Evolutionary conservation across 2,329 filamentous ascomycete genomes (phyloP).

Genomic region (Monosporascus ibericus): DNA sequence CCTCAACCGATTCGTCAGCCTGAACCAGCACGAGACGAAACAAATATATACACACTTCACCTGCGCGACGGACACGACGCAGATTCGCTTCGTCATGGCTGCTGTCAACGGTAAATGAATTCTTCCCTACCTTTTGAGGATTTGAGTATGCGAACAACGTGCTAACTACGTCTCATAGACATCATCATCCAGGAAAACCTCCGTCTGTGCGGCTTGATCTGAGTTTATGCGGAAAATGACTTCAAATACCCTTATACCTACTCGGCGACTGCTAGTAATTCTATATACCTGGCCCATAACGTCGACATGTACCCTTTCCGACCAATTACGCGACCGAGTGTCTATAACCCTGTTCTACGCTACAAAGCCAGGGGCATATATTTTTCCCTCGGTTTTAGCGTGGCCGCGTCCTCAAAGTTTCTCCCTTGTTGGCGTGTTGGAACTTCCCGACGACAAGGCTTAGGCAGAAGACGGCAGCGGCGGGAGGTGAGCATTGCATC

Average conservation of each 20-base stretch:
- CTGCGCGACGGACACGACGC: conserved; percentile 95
- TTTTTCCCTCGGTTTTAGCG: conserved; percentile 17
- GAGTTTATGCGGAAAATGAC: conserved; percentile 33
- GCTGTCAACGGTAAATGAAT: conserved; percentile 82
- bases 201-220: conserved; percentile 93
- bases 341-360: conserved; percentile 24
- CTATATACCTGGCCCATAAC: conserved; percentile 27
- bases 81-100: conserved; percentile 99
- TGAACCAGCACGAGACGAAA: conserved; percentile 99
- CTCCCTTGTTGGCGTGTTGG: conserved; percentile 15
- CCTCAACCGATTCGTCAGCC: conserved; percentile 92
- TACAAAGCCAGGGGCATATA: conserved; percentile 13
- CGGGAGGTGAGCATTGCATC: conserved; percentile 21
- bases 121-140: background rate
- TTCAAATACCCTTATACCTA: conserved; percentile 18
- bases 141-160: background rate
- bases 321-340: conserved; percentile 22
- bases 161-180: conserved; percentile 57
- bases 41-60: conserved; percentile 99
- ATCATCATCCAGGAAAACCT: conserved; percentile 99
- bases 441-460: conserved; percentile 16
- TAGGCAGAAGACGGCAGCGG: conserved; percentile 13
- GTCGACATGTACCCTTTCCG: conserved; percentile 17
- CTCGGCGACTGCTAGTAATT: conserved; percentile 24
- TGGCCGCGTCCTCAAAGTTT: conserved; percentile 11